Percentiles rank a stretch among this genome's conserved stretches.
These are phyloP conservation scores for Fonsecaea pedrosoi DNA, from an alignment of 2,329 filamentous ascomycete genomes.

Conservation along the genomic window DNA sequence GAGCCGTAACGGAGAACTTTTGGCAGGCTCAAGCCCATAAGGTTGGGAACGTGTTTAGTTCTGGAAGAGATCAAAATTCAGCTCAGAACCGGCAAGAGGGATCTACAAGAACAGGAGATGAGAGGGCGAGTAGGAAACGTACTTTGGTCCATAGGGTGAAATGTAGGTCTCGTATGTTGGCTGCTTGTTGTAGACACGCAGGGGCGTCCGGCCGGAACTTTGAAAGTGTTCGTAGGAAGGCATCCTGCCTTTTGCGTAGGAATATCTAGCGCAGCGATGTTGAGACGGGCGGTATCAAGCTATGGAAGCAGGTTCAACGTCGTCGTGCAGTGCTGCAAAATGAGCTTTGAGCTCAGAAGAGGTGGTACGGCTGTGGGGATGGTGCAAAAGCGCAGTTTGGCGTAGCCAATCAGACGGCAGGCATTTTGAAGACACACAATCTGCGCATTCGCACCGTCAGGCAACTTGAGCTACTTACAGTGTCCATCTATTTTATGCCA, in stretches of 20 bases:
- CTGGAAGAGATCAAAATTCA: conserved; percentile 8
- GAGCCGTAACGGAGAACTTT: conserved; percentile 46
- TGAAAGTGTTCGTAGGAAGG: conserved; percentile 31
- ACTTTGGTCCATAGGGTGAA: conserved; percentile 66
- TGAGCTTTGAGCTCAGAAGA: conserved; percentile 23
- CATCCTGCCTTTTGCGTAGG: conserved; percentile 12
- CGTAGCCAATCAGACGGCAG: conserved; percentile 4
- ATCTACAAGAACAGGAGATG: conserved; percentile 44
- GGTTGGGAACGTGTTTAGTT: conserved; percentile 37
- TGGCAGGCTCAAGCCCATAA: conserved; percentile 36
- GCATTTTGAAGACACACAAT: not conserved
- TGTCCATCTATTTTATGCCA: too few species aligned
- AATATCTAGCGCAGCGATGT: not conserved
- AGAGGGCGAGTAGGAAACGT: conserved; percentile 58
- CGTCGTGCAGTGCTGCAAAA: conserved; percentile 10
- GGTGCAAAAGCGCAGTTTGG: not conserved
- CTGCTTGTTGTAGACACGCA: conserved; percentile 35
- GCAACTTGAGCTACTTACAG: not conserved
- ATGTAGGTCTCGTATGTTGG: conserved; percentile 55
- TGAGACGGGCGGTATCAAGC: conserved; percentile 3
- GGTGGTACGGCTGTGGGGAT: conserved; percentile 9
- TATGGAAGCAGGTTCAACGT: conserved; percentile 18
- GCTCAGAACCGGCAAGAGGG: not conserved
- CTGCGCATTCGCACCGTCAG: not conserved
- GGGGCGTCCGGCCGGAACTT: conserved; percentile 34